Percentiles rank a stretch among this genome's conserved stretches.
Evolutionary conservation across 345 rosid genomes (phyloP).

Genomic region (Gossypium rotundifolium): DNA sequence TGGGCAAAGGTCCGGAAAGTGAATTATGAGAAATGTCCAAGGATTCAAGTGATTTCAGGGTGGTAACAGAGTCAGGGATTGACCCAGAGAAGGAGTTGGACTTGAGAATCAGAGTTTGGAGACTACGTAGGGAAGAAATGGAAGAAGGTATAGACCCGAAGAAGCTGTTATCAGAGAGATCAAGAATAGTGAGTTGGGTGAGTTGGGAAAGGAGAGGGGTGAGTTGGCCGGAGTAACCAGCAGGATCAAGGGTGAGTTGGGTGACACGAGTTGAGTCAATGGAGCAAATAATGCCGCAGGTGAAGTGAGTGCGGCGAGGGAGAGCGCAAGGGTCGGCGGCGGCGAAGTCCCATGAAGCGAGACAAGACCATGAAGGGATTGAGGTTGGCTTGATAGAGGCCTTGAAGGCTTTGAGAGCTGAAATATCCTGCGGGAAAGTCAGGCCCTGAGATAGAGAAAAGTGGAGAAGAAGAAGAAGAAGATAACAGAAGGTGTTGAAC

Average conservation of each 20-base stretch:
- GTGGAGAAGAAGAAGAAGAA: background rate
- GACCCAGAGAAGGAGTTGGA: conserved; percentile 67
- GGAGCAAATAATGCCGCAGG: conserved; percentile 57
- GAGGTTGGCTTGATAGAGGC: conserved; percentile 47
- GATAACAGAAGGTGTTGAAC: background rate
- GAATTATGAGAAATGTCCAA: conserved; percentile 64
- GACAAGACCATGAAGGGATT: conserved; percentile 54
- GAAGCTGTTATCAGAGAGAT: conserved; percentile 71
- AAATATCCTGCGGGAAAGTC: conserved; percentile 42
- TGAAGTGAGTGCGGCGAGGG: conserved; percentile 69
- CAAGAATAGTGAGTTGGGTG: conserved; percentile 49
- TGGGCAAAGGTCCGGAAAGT: conserved; percentile 58
- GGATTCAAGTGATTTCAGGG: conserved; percentile 39
- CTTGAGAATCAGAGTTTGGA: conserved; percentile 52
- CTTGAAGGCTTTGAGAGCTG: conserved; percentile 58
- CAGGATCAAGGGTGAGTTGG: conserved; percentile 73
- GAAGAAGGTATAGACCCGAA: conserved; percentile 59
- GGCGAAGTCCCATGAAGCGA: conserved; percentile 65
- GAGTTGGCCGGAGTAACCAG: conserved; percentile 73
- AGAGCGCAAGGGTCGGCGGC: conserved; percentile 59
- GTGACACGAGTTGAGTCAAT: conserved; percentile 50
- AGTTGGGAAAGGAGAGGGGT: conserved; percentile 58
- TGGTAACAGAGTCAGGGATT: conserved; percentile 41
- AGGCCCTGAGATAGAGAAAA: conserved; percentile 19
- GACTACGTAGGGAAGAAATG: conserved; percentile 45